These are phyloP conservation scores for Mucor saturninus DNA, from an alignment of 371 early-diverging fungal genomes.

Conservation along the genomic window DNA sequence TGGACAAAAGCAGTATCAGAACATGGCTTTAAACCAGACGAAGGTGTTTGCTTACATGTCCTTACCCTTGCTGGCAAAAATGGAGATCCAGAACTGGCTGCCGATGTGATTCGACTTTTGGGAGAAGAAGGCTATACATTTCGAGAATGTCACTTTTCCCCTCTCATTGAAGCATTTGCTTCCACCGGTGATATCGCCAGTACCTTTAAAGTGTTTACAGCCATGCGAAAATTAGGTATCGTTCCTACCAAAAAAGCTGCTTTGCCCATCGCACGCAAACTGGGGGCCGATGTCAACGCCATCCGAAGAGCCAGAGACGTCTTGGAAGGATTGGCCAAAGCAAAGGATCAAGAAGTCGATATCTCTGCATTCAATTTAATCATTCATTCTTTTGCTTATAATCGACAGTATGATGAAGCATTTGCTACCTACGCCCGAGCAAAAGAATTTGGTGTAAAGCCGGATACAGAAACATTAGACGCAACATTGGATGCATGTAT, in stretches of 20 bases:
- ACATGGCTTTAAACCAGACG: slow-evolving; percentile 50
- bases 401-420: slow-evolving; percentile 55
- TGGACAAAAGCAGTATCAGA: slow-evolving; percentile 54
- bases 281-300: slow-evolving; percentile 34
- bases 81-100: slow-evolving; percentile 59
- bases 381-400: slow-evolving; percentile 36
- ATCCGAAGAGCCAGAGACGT: slow-evolving; percentile 47
- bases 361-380: slow-evolving; percentile 48
- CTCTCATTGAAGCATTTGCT: slow-evolving; percentile 70
- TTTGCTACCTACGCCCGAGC: slow-evolving; percentile 44
- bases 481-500: slow-evolving; percentile 66
- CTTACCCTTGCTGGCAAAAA: slow-evolving; percentile 63
- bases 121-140: slow-evolving; percentile 49
- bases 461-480: slow-evolving; percentile 62
- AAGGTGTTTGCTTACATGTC: slow-evolving; percentile 62
- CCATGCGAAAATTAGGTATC: slow-evolving; percentile 65
- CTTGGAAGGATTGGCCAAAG: slow-evolving; percentile 37
- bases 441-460: slow-evolving; percentile 35
- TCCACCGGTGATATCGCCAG: slow-evolving; percentile 50
- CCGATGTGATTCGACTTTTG: slow-evolving; percentile 55
- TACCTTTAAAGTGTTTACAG: slow-evolving; percentile 60
- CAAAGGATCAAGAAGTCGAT: slow-evolving; percentile 40
- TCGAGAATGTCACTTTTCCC: slow-evolving; percentile 63
- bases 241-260: slow-evolving; percentile 43
- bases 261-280: slow-evolving; percentile 25